Base-by-base conservation (phyloP, 2,329 filamentous ascomycete genomes). In the Aspergillus melleus region DNA sequence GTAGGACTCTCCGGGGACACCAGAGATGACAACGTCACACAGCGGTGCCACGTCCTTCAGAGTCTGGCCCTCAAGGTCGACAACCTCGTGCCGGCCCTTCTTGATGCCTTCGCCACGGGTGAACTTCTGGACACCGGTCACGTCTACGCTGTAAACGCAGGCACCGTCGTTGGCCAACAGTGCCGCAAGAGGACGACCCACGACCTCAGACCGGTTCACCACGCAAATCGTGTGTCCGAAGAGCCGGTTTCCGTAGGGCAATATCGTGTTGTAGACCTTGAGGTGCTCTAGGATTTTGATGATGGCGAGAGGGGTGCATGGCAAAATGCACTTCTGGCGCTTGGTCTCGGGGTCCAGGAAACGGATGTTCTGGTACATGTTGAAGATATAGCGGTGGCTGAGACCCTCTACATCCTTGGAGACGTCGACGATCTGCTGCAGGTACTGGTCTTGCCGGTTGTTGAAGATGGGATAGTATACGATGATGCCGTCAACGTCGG, bases 381-480 rank as follows among this genome's bases (percentile, higher is more conserved):
- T 99, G 86, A 94, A 93, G 72, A 98, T 90, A 80, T 98, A 93
- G 73, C 88, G 89, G 78, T 97, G 94, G 69, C 90, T 92, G 60
- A 99, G 86, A 39, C 95, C 95, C 78, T 99, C 95, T 66, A 99
- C 94, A 72, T 99, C 95, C 79, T 99, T 98, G 76, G 85, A 80
- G 49, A 96, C 84, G 58, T 91, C 88, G 58, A 97, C 92, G 3
- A 96, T 91, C 80, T 97, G 93, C 79, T 98, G 94, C 66, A 99
- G 87, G 77, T 98, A 98, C 76, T 91, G 90, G 78, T 99, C 95
- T 77, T 96, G 92, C 29, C 87, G 85, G 55, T 88, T 89, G 80
- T 92, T 90, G 77, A 97, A 98, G 78, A 99, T 96, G 58, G 95
- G 95, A 77, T 98, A 99, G 84, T 99, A 99, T 74, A 99, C 91